Evolutionary conservation across 805 yeast genomes (phyloP).

Genomic region (Saccharomycopsis microspora): DNA sequence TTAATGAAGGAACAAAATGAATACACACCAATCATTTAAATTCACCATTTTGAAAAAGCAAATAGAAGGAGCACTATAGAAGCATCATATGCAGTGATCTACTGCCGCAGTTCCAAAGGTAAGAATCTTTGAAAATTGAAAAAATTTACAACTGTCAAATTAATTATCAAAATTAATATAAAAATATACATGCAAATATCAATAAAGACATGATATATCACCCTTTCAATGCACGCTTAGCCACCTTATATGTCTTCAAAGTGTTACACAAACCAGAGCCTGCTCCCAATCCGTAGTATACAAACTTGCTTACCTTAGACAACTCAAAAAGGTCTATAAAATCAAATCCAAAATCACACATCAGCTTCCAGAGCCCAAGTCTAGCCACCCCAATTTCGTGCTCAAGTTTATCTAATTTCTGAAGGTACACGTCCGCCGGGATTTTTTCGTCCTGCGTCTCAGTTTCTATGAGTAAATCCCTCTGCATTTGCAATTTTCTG

Average conservation of each 20-base stretch:
- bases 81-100: neutral
- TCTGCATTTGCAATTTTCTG: neutral
- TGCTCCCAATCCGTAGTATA: conserved; percentile 10
- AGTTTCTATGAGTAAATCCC: neutral
- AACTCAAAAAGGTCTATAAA: conserved; percentile 11
- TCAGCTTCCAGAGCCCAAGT: conserved; percentile 2
- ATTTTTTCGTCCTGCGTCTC: conserved; percentile 1
- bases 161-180: too few species aligned
- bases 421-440: conserved; percentile 1
- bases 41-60: neutral
- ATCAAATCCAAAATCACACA: conserved; percentile 16
- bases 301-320: neutral
- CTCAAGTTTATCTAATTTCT: neutral
- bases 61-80: neutral
- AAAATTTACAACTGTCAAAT: too few species aligned
- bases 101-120: too few species aligned
- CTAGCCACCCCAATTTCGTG: neutral
- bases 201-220: neutral
- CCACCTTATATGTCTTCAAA: conserved; percentile 5
- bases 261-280: conserved; percentile 12
- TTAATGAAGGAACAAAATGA: too few species aligned
- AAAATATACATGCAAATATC: too few species aligned
- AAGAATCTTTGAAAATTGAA: too few species aligned
- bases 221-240: conserved; percentile 2
- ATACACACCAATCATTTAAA: too few species aligned